These are phyloP conservation scores for Phytophthora niederhauseri DNA, from an alignment of 352 stramenopile species.

Conservation along the genomic window DNA sequence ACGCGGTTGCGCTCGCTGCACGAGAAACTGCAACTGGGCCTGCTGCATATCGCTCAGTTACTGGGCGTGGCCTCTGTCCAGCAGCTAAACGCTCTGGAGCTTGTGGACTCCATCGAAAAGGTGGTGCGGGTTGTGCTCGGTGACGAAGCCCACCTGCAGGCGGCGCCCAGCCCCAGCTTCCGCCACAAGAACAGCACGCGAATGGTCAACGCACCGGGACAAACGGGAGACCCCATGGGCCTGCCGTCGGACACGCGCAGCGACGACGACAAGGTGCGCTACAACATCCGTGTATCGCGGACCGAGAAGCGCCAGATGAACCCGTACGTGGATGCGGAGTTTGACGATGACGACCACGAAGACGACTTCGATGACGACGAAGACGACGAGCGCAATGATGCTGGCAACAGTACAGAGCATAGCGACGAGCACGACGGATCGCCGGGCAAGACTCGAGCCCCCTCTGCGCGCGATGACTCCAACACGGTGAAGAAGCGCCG, in stretches of 20 bases:
- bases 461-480: slow-evolving; percentile 7
- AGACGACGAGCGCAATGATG: slow-evolving; percentile 18
- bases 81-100: slow-evolving; percentile 64
- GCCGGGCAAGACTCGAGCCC: background rate
- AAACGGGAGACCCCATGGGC: slow-evolving; percentile 28
- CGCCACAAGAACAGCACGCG: slow-evolving; percentile 81
- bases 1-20: slow-evolving; percentile 59
- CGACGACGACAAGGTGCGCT: slow-evolving; percentile 66
- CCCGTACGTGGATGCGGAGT: slow-evolving; percentile 55
- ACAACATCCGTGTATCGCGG: slow-evolving; percentile 76
- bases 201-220: slow-evolving; percentile 35
- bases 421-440: slow-evolving; percentile 13
- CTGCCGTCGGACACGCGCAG: slow-evolving; percentile 50
- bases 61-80: slow-evolving; percentile 50
- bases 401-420: slow-evolving; percentile 9
- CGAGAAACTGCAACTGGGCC: slow-evolving; percentile 76
- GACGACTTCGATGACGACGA: slow-evolving; percentile 38
- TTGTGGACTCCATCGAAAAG: slow-evolving; percentile 78
- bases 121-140: slow-evolving; percentile 74
- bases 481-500: slow-evolving; percentile 51
- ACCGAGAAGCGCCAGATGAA: slow-evolving; percentile 63
- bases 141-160: slow-evolving; percentile 75
- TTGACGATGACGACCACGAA: slow-evolving; percentile 34
- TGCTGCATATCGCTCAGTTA: slow-evolving; percentile 81
- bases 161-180: slow-evolving; percentile 48